These are phyloP conservation scores for Solanum gracilifrons DNA, from an alignment of 257 asterid genomes.

Conservation along the genomic window DNA sequence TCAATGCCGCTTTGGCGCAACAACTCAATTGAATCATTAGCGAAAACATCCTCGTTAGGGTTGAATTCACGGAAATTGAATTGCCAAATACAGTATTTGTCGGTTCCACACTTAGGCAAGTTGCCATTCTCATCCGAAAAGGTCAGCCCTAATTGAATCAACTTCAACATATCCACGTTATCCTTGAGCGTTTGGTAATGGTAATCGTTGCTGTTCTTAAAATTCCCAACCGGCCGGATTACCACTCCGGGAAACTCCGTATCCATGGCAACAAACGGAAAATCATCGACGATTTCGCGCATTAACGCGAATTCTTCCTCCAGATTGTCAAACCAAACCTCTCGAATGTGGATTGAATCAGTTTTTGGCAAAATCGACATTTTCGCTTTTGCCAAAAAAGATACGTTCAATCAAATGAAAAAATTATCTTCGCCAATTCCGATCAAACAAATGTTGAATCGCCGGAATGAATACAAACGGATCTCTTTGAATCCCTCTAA, in stretches of 20 bases:
- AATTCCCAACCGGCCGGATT: slow-evolving; percentile 30
- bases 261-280: slow-evolving; percentile 39
- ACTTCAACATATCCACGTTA: slow-evolving; percentile 36
- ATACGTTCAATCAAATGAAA: background rate
- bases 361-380: slow-evolving; percentile 31
- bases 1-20: slow-evolving; percentile 36
- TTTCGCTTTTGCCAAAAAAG: background rate
- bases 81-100: slow-evolving; percentile 33
- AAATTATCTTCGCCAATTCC: background rate
- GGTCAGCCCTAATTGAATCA: slow-evolving; percentile 41
- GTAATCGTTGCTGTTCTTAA: slow-evolving; percentile 24
- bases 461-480: background rate
- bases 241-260: slow-evolving; percentile 45
- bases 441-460: background rate
- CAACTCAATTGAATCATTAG: slow-evolving; percentile 32
- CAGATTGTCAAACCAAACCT: slow-evolving; percentile 38
- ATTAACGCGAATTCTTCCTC: slow-evolving; percentile 33
- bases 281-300: slow-evolving; percentile 28
- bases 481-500: background rate
- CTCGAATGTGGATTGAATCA: slow-evolving; percentile 32
- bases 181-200: slow-evolving; percentile 34
- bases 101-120: slow-evolving; percentile 26
- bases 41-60: slow-evolving; percentile 30
- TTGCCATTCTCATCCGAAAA: slow-evolving; percentile 36
- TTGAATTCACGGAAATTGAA: slow-evolving; percentile 49